These are phyloP conservation scores for Dactylonectria macrodidyma DNA, from an alignment of 2,329 filamentous ascomycete species.

Conservation along the genomic window DNA sequence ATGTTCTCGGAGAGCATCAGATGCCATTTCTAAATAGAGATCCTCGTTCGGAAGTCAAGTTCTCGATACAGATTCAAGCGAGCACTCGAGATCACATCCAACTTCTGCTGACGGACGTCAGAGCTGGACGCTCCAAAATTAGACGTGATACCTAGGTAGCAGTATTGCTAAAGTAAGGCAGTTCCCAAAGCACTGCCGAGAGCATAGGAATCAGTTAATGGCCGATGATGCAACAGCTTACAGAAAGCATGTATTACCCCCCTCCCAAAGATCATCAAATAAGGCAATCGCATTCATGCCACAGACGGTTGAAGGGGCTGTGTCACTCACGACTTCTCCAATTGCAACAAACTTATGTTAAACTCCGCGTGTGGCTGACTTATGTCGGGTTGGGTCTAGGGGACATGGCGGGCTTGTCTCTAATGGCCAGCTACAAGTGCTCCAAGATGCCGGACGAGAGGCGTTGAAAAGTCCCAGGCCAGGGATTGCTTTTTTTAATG, in stretches of 20 bases:
- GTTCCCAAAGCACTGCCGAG: slow-evolving; percentile 27
- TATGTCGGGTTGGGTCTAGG: neutral
- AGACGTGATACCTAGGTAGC: slow-evolving; percentile 16
- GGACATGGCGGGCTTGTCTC: neutral
- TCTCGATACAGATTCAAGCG: slow-evolving; percentile 23
- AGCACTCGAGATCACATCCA: slow-evolving; percentile 7
- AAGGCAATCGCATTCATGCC: neutral
- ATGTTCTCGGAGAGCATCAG: slow-evolving; percentile 24
- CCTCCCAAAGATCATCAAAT: too few species aligned
- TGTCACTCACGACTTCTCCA: slow-evolving; percentile 4
- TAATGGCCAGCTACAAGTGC: neutral
- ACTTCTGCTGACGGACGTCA: slow-evolving; percentile 24
- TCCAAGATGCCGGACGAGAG: slow-evolving; percentile 6
- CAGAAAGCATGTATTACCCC: neutral
- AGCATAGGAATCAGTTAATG: slow-evolving; percentile 18
- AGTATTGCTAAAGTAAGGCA: slow-evolving; percentile 33
- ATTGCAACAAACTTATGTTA: slow-evolving; percentile 8
- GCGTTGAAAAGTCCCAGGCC: neutral
- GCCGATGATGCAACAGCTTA: neutral
- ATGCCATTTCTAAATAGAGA: slow-evolving; percentile 25
- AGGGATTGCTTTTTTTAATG: slow-evolving; percentile 18
- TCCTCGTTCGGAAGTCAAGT: slow-evolving; percentile 22
- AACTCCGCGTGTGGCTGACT: slow-evolving; percentile 14
- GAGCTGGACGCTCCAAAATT: slow-evolving; percentile 17
- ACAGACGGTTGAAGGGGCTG: slow-evolving; percentile 1